phyloP scores from a whole-genome alignment of 805 yeast genomes.

The Yarrowia sp. region DNA sequence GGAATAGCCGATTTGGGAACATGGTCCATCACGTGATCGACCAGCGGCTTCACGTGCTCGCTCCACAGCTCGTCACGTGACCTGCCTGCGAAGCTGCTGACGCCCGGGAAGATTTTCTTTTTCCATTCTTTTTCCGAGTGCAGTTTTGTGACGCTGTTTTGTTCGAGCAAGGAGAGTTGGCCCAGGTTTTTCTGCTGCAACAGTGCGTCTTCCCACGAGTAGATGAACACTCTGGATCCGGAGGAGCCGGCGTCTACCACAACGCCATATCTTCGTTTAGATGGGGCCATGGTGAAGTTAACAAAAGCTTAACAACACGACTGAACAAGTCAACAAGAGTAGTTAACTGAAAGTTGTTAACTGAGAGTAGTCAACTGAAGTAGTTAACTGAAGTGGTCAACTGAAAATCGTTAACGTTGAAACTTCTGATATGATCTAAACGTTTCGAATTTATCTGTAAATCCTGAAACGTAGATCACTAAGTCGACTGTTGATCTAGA shows the following conservation, averaged over 20 bases:
- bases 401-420: too few species aligned
- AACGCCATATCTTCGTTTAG: slow-evolving; percentile 49
- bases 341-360: too few species aligned
- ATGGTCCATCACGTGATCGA: slow-evolving; percentile 70
- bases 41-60: slow-evolving; percentile 68
- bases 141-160: slow-evolving; percentile 41
- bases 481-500: too few species aligned
- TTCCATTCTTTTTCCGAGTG: slow-evolving; percentile 60
- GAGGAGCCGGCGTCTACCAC: slow-evolving; percentile 94
- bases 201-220: slow-evolving; percentile 53
- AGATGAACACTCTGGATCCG: slow-evolving; percentile 85
- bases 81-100: slow-evolving; percentile 79
- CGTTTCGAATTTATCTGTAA: too few species aligned
- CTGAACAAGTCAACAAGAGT: too few species aligned
- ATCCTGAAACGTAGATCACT: too few species aligned
- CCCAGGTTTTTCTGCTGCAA: slow-evolving; percentile 1
- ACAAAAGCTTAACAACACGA: too few species aligned
- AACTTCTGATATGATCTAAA: too few species aligned
- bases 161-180: slow-evolving; percentile 41
- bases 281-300: slow-evolving; percentile 4
- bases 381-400: too few species aligned
- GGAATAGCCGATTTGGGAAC: slow-evolving; percentile 67
- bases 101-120: slow-evolving; percentile 79
- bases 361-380: too few species aligned
- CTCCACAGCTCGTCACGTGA: slow-evolving; percentile 24